Evolutionary conservation across 1,284 basidiomycete species (phyloP), one percentile per base, ranked within the genome.

Genomic region (Ustilago trichophora): DNA sequence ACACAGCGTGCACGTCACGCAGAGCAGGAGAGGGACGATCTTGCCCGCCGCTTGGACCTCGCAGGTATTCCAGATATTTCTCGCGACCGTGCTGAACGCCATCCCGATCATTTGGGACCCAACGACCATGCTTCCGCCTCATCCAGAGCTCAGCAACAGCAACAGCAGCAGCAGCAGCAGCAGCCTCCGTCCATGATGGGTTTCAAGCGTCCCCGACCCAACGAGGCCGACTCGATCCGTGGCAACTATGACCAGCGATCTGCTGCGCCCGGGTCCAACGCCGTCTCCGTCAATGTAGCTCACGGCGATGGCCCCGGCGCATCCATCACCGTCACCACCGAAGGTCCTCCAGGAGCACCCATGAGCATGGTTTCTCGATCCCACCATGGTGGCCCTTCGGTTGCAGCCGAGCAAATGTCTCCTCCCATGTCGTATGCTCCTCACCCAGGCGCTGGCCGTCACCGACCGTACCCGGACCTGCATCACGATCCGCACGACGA

Each of bases 41-140:
- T 66, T 3, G 68, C 63, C 19, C 49, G 68, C 15, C 62, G 68
- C n/a, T 48, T 71, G 8, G 68, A 71, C 22, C 51, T 60, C 21
- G 68, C 46, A 13, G 58, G 41, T 26, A 25, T 12, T 7, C 44
- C 56, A 6, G 60, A 64, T 7, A 32, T 34, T 6, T 21, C 27
- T 7, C 53, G 58, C 15, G 64, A 67, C n/a, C 63, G 64, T 18
- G 18, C 21, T 4, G 55, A 58, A 10, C 51, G 55, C 4, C 42
- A 45, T 33, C 13, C 42, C 4, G 55, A 65, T 10, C 50, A 46
- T 9, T 9, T 44, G 12, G 38, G 27, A 1, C 45, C 34, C 6
- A 18, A 15, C 19, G 50, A 58, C 6, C 37, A 32, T 19, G 10
- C 16, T 11, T n/a, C 45, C 4, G 24, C 21, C 16, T 33, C 45